Base-by-base conservation (phyloP, 306 rosid genomes). In the Malus sylvestris region DNA sequence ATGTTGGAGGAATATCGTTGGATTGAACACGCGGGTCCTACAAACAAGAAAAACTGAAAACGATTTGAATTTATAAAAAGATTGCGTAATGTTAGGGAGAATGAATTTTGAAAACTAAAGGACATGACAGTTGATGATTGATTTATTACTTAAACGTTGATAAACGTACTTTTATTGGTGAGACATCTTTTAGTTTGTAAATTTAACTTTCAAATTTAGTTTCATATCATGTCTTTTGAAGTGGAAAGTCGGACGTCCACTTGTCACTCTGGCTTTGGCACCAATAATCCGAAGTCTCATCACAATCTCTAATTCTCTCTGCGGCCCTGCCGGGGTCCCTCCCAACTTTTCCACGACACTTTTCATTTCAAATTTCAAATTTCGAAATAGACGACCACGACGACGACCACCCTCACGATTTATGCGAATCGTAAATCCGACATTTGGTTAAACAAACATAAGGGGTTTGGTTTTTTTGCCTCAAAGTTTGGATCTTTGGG, bases 281-380 rank as follows among this genome's bases (percentile, higher is more conserved):
- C 27, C 67, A n/a, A 38, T 0, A 4, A 46, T 72, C 77, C 77
- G 69, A 73, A 60, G 59, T 73, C 77, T 44, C 69, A 27, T 73
- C 45, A 25, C 5, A 20, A 27, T 72, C 76, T 35, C 49, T 19
- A 9, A 5, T 35, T 27, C 59, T 74, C 29, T 62, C 19, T 27
- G 52, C 29, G 9, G 60, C 60, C 75, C 3, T 22, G 77, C 38
- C 11, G 46, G 53, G 55, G 67, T 11, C 71, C 77, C 62, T 67
- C 68, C 68, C 77, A 10, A 60, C 85, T 82, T 86, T 86, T 64
- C 76, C 79, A 76, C 85, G 75, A 65, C 85, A 8, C 81, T 69
- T 80, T 78, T 68, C 81, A 11, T 76, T 86, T 91, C 64, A 80
- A 89, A 85, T 85, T 92, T 92, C 88, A 92, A 92, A 88, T 90